phyloP scores from a whole-genome alignment of 2,329 filamentous ascomycete genomes.

The Diplodia scrobiculata region DNA sequence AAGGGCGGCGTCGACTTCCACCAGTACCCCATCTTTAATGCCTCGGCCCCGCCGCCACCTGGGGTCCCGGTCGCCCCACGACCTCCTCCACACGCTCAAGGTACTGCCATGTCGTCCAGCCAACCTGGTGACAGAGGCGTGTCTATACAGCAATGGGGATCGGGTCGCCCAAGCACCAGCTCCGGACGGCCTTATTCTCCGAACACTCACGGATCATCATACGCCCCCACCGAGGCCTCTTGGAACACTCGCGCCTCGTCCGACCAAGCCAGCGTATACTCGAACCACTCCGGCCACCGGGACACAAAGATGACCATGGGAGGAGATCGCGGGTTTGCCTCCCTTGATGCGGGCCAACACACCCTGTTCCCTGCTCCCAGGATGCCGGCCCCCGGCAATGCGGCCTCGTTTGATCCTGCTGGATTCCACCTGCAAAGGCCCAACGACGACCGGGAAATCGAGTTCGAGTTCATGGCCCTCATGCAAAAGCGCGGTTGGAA shows the following conservation, averaged over 20 bases:
- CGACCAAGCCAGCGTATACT: constrained; percentile 67
- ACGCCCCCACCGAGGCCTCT: constrained; percentile 47
- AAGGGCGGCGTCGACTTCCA: constrained; percentile 78
- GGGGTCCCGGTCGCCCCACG: constrained; percentile 57
- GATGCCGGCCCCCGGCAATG: constrained; percentile 46
- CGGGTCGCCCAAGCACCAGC: constrained; percentile 16
- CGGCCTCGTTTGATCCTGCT: constrained; percentile 53
- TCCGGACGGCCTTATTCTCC: constrained; percentile 35
- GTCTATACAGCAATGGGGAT: constrained; percentile 77
- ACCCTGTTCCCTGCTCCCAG: constrained; percentile 44
- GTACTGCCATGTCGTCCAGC: constrained; percentile 69
- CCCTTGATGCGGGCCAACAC: constrained; percentile 48
- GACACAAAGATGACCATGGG: constrained; percentile 48
- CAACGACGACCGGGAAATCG: constrained; percentile 77
- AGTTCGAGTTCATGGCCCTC: constrained; percentile 86
- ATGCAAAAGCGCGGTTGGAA: constrained; percentile 99
- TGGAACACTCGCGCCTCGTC: constrained; percentile 60
- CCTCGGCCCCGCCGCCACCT: constrained; percentile 53
- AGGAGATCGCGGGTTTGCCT: constrained; percentile 54
- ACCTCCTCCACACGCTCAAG: constrained; percentile 58
- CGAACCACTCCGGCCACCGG: constrained; percentile 60
- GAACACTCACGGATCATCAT: constrained; percentile 34
- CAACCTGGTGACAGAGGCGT: constrained; percentile 65
- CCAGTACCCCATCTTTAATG: constrained; percentile 78
- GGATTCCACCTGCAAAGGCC: constrained; percentile 70